These are phyloP conservation scores for Magnaporthiopsis incrustans DNA, from an alignment of 2,329 filamentous ascomycete genomes.

Conservation along the genomic window DNA sequence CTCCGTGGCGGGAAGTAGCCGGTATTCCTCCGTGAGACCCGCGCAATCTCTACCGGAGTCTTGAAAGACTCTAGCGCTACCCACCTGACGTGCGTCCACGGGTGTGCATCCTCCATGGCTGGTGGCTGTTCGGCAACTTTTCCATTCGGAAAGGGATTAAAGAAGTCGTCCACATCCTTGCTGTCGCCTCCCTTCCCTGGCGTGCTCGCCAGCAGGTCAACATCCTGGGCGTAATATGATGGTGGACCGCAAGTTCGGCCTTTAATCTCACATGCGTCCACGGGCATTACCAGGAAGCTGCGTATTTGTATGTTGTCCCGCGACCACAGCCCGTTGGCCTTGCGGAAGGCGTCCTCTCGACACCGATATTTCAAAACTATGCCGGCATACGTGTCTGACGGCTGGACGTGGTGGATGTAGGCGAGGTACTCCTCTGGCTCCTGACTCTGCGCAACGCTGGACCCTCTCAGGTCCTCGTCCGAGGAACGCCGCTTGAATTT, in stretches of 20 bases:
- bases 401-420: constrained; percentile 80
- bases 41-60: constrained; percentile 74
- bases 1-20: constrained; percentile 88
- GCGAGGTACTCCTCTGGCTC: constrained; percentile 70
- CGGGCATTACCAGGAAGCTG: constrained; percentile 73
- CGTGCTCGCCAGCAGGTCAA: constrained; percentile 45
- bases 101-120: constrained; percentile 46
- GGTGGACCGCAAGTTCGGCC: constrained; percentile 59
- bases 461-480: constrained; percentile 42
- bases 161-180: constrained; percentile 28
- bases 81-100: constrained; percentile 87
- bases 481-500: constrained; percentile 60
- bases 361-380: constrained; percentile 88
- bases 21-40: constrained; percentile 70
- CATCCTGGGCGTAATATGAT: constrained; percentile 29
- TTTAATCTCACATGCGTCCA: constrained; percentile 81
- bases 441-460: constrained; percentile 35
- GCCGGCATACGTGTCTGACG: constrained; percentile 81
- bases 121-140: constrained; percentile 19
- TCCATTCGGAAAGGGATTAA: constrained; percentile 27
- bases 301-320: constrained; percentile 83
- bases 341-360: constrained; percentile 71
- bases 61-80: constrained; percentile 64
- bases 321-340: constrained; percentile 89
- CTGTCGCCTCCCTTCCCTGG: constrained; percentile 19